Conservation (phyloP, 495 filamentous ascomycete species). For the Neurospora sp. region DNA sequence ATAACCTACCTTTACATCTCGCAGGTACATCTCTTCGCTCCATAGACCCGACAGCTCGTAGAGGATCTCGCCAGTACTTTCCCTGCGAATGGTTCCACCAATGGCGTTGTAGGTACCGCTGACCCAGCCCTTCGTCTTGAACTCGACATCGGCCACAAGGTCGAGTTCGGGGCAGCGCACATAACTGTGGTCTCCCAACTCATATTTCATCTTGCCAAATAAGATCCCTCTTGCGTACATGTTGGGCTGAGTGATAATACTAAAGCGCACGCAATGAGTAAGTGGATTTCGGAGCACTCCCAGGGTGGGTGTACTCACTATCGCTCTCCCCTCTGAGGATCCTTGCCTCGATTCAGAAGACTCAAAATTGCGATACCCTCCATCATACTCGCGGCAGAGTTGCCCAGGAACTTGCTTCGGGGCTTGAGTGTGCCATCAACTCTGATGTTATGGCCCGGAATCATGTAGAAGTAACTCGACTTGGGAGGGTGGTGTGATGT, state of each 20-base stretch:
- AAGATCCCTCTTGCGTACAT: constrained; percentile 98
- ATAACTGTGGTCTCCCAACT: constrained; percentile 92
- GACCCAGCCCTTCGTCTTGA: constrained; percentile 98
- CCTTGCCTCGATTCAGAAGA: constrained; percentile 62
- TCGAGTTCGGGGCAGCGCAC: constrained; percentile 85
- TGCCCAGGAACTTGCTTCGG: constrained; percentile 92
- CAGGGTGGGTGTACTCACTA: constrained; percentile 53
- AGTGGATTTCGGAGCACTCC: not conserved
- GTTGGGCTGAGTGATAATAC: constrained; percentile 90
- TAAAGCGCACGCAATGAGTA: constrained; percentile 20
- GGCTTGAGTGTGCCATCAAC: constrained; percentile 96
- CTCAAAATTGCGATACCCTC: constrained; percentile 85
- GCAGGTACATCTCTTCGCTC: constrained; percentile 89
- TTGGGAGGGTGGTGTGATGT: constrained; percentile 93
- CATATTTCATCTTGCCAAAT: constrained; percentile 99
- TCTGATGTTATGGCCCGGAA: constrained; percentile 84
- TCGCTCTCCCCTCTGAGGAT: constrained; percentile 61
- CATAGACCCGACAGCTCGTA: constrained; percentile 89
- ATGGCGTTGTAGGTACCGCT: constrained; percentile 94
- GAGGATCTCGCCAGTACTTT: constrained; percentile 70
- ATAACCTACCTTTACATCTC: constrained; percentile 59
- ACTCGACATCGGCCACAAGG: constrained; percentile 87
- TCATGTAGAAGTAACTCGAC: constrained; percentile 98
- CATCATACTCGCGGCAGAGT: constrained; percentile 97
- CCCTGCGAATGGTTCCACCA: constrained; percentile 84